These are phyloP conservation scores for Fusarium staphyleae DNA, from an alignment of 2,329 filamentous ascomycete species.

Conservation along the genomic window DNA sequence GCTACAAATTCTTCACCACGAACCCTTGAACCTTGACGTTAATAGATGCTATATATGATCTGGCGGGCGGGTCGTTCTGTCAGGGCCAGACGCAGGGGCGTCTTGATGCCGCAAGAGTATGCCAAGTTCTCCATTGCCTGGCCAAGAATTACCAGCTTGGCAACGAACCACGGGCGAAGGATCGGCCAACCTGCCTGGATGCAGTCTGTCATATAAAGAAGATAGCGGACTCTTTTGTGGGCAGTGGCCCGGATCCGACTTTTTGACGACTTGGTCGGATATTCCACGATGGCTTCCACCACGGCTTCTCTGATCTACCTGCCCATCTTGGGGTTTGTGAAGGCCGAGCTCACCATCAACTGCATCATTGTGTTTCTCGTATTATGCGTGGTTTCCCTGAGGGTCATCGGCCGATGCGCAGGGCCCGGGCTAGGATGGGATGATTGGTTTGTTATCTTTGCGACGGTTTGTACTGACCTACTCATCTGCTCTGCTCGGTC, in stretches of 20 bases:
- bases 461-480: conserved; percentile 27
- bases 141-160: background rate
- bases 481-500: background rate
- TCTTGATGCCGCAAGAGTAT: background rate
- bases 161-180: background rate
- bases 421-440: conserved; percentile 47
- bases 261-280: background rate
- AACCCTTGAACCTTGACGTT: background rate
- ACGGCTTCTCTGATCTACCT: conserved; percentile 16
- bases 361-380: conserved; percentile 43
- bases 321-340: conserved; percentile 36
- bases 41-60: too few species aligned
- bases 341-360: conserved; percentile 43
- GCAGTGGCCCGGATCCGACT: background rate
- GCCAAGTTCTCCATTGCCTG: too few species aligned
- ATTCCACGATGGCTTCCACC: conserved; percentile 1
- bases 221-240: background rate
- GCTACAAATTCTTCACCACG: background rate
- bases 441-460: conserved; percentile 42
- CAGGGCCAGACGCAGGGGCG: conserved; percentile 20
- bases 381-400: conserved; percentile 38
- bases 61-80: too few species aligned
- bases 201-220: conserved; percentile 26
- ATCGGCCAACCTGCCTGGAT: conserved; percentile 17
- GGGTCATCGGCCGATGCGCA: conserved; percentile 40